A percentile compares a stretch with the other conserved stretches of the same genome.
Evolutionary conservation across 805 yeast species (phyloP).

Genomic region (Cyberlindnera suaveolens): DNA sequence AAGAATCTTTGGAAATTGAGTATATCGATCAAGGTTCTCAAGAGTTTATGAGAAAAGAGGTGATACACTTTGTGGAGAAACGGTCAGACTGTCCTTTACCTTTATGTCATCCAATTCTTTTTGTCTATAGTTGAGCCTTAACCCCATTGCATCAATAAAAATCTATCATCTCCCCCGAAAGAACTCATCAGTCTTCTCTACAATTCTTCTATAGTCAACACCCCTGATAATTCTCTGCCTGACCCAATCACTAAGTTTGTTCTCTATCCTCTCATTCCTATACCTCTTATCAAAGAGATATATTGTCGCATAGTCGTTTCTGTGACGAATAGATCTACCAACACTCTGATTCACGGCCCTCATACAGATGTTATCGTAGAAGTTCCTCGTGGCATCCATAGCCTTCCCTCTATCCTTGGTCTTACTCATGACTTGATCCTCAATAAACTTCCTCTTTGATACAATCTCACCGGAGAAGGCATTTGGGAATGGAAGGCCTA

Average conservation of each 20-base stretch:
- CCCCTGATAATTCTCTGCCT: conserved; percentile 31
- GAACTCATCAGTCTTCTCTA: conserved; percentile 18
- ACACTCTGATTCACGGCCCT: conserved; percentile 87
- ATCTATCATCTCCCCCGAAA: conserved; percentile 3
- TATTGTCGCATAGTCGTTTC: conserved; percentile 72
- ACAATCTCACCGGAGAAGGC: conserved; percentile 73
- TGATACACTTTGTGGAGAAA: background rate
- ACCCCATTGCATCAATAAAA: too few species aligned
- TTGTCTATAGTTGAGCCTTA: too few species aligned
- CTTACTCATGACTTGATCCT: conserved; percentile 36
- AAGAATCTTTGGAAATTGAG: conserved; percentile 49
- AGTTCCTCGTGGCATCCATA: conserved; percentile 40
- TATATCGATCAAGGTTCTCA: too few species aligned
- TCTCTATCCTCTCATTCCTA: conserved; percentile 35
- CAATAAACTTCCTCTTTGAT: conserved; percentile 63
- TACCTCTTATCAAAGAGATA: conserved; percentile 67
- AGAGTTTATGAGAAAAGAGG: too few species aligned
- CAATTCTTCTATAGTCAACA: conserved; percentile 11
- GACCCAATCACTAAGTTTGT: conserved; percentile 74
- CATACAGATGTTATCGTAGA: conserved; percentile 83
- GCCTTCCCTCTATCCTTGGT: conserved; percentile 48
- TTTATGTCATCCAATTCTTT: too few species aligned
- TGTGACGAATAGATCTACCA: conserved; percentile 86
- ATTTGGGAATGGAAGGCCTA: conserved; percentile 89
- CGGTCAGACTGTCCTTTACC: too few species aligned